phyloP scores from a whole-genome alignment of 2,329 filamentous ascomycete species.

The Cryphonectria naterciae region DNA sequence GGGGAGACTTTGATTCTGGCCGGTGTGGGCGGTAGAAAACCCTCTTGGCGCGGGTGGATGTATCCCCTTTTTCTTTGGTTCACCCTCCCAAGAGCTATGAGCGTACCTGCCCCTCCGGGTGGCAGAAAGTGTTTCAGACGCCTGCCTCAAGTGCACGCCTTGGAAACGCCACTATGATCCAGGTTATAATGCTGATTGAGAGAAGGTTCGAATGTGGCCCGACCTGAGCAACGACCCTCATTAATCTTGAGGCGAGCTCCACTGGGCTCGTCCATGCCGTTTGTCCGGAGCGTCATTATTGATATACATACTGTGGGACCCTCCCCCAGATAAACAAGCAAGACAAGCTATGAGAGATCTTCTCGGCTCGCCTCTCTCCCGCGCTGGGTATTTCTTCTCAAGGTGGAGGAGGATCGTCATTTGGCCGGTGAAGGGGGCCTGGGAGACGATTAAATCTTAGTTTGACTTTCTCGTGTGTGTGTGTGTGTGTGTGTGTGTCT shows the following conservation, averaged over 20 bases:
- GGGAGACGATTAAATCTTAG: neutral
- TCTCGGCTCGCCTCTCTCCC: neutral
- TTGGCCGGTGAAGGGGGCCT: neutral
- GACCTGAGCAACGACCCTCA: neutral
- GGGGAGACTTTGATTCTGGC: neutral
- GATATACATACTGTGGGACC: too few species aligned
- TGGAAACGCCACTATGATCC: neutral
- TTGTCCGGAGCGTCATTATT: neutral
- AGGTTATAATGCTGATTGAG: neutral
- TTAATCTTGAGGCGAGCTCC: neutral
- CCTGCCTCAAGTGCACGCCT: neutral
- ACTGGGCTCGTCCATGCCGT: neutral
- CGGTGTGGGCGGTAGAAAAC: neutral
- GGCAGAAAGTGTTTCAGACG: neutral
- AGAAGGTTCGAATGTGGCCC: neutral
- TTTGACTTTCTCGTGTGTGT: neutral
- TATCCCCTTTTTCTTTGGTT: neutral
- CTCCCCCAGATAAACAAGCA: neutral
- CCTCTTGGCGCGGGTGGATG: neutral
- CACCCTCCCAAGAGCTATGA: neutral
- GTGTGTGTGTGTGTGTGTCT: too few species aligned
- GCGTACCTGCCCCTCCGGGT: too few species aligned
- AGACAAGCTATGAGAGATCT: neutral
- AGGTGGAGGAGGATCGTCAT: neutral
- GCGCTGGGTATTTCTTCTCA: neutral